Percentiles rank a stretch among this genome's conserved stretches.
Conservation (phyloP, 305 asterid genomes). For the Solanum hybrid region DNA sequence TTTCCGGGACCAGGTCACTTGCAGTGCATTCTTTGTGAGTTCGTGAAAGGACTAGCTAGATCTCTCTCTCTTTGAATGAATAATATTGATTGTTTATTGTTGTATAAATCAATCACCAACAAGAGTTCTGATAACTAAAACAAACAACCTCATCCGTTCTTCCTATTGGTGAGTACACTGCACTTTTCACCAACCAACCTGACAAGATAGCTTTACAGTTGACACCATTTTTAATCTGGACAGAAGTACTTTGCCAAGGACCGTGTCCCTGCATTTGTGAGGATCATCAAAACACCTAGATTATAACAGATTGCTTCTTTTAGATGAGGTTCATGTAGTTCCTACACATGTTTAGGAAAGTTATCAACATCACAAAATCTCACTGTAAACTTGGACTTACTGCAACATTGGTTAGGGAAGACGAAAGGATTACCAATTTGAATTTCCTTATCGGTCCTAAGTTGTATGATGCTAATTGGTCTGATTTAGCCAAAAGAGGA, state of each 20-base stretch:
- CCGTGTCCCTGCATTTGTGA: background rate
- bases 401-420: constrained; percentile 9
- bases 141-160: background rate
- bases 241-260: background rate
- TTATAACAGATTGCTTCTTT: background rate
- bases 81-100: background rate
- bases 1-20: background rate
- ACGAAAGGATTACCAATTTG: constrained; percentile 1
- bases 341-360: constrained; percentile 10
- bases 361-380: constrained; percentile 5
- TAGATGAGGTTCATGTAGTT: constrained; percentile 10
- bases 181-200: background rate
- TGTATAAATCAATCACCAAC: background rate
- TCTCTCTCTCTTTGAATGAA: background rate
- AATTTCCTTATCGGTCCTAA: constrained; percentile 13
- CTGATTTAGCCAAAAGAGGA: background rate
- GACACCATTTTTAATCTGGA: background rate
- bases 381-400: constrained; percentile 13
- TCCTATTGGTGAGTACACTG: background rate
- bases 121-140: background rate
- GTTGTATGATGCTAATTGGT: constrained; percentile 10
- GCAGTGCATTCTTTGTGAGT: background rate
- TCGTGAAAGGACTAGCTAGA: background rate
- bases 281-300: background rate
- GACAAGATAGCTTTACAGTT: background rate